Base-by-base conservation (phyloP, 768 basidiomycete species). In the Tylopilus plumbeoviolaceoides region DNA sequence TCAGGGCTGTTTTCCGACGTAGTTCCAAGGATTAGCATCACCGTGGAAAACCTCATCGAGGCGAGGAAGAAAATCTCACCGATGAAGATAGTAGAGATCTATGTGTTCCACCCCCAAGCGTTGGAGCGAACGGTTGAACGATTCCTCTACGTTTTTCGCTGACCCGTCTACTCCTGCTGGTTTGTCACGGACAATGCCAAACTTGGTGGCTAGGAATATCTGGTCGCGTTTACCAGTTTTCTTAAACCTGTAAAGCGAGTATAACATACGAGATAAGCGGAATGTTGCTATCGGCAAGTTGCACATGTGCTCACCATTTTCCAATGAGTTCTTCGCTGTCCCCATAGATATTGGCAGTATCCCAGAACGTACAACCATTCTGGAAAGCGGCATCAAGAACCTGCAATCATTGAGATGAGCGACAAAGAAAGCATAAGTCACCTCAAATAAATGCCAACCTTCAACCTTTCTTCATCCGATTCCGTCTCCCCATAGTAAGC, bases 181-280 rank as follows among this genome's bases (percentile, higher is more conserved):
- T 20, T 9, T 61, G 62, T 52, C 71, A 65, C 20, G 63, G 68
- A 54, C 47, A 25, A 67, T 5, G 14, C 78, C 78, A 43, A 78
- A 79, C 63, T 87, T 86, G 18, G 83, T 84, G 3, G 83, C 82
- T 18, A 87, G 72, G 68, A 85, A 86, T 18, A 82, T 79, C 14
- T 78, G 40, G 40, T 49, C 21, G 0, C 48, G 48, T 42, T 42
- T 49, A 17, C 40, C 28, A 35, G 40, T 49, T 40, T 15, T 49
- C 31, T 49, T 49, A 21, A 49, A 42, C 48, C 48, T 41, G 48
- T 9, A 30, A 5, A 38, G n/a, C 1, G 45, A 47, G 9, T 15
- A 2, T 2, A 17, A n/a, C 7, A 36, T 36, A n/a, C 15, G 6
- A n/a, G n/a, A 38, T 38, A 1, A 38, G n/a, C 8, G 4, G 8